Percentiles rank a stretch among this genome's conserved stretches.
Evolutionary conservation across 495 filamentous ascomycete species (phyloP).

Genomic region (Podospora pseudocomata): DNA sequence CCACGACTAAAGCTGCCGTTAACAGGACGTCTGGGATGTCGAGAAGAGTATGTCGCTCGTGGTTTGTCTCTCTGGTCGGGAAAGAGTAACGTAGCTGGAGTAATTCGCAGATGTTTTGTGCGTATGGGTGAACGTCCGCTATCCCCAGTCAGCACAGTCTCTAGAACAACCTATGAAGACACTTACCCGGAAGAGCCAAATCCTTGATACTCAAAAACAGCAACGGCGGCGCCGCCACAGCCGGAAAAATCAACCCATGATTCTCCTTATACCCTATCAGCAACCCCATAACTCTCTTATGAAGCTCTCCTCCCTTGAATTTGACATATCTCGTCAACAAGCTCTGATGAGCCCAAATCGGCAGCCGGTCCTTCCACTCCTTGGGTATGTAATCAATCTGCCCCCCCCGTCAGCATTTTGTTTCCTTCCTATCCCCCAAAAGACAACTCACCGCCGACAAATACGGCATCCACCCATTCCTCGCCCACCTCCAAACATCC

Average conservation of each 20-base stretch:
- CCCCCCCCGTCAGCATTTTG: constrained; percentile 17
- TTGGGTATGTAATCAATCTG: constrained; percentile 54
- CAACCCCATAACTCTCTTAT: constrained; percentile 58
- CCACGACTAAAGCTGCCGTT: constrained; percentile 67
- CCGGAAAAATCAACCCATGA: constrained; percentile 68
- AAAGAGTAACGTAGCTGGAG: constrained; percentile 57
- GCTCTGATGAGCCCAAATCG: constrained; percentile 53
- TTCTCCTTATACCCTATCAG: constrained; percentile 59
- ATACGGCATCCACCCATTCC: constrained; percentile 39
- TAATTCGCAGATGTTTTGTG: constrained; percentile 55
- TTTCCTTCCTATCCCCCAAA: background rate
- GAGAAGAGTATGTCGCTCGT: constrained; percentile 30
- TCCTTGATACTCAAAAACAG: constrained; percentile 66
- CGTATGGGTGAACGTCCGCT: constrained; percentile 61
- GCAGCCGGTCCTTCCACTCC: constrained; percentile 62
- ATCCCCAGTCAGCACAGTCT: constrained; percentile 35
- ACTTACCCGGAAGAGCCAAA: constrained; percentile 72
- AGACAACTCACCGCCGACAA: constrained; percentile 35
- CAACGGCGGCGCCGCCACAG: constrained; percentile 63
- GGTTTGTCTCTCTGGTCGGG: constrained; percentile 27
- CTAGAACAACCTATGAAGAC: background rate
- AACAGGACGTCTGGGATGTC: constrained; percentile 70
- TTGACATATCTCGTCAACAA: constrained; percentile 51
- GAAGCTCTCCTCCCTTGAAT: constrained; percentile 54
- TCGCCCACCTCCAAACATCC: constrained; percentile 45